Percentiles rank a stretch among this genome's conserved stretches.
phyloP scores from a whole-genome alignment of 2,329 filamentous ascomycete species.

The Trichoderma semiorbis region DNA sequence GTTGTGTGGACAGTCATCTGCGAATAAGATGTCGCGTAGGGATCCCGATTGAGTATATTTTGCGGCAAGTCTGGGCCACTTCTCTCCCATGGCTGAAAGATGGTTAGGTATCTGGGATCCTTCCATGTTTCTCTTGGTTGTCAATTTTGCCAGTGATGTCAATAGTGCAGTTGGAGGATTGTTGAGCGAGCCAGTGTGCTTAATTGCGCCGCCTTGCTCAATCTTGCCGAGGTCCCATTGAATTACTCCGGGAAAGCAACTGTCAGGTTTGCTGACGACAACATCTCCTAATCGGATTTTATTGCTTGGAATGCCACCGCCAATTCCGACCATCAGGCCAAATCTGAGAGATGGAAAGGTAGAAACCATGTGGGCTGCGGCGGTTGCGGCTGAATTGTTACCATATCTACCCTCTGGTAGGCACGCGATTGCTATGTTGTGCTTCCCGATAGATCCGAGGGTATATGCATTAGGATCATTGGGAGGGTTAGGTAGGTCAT shows the following conservation, averaged over 20 bases:
- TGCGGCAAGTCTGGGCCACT: neutral
- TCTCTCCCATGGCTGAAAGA: neutral
- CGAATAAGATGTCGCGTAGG: neutral
- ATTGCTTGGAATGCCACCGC: constrained; percentile 19
- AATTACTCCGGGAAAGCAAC: constrained; percentile 4
- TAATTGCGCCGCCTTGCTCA: neutral
- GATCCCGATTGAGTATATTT: neutral
- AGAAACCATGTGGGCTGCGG: constrained; percentile 30
- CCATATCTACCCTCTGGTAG: constrained; percentile 32
- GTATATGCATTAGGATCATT: constrained; percentile 24
- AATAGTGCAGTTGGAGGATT: neutral
- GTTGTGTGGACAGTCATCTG: too few species aligned
- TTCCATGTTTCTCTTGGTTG: neutral
- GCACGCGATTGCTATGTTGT: constrained; percentile 31
- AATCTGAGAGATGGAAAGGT: constrained; percentile 29
- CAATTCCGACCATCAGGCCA: constrained; percentile 23
- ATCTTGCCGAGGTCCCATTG: constrained; percentile 18
- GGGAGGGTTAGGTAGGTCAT: neutral
- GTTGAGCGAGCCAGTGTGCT: neutral
- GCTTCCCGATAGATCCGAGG: constrained; percentile 25
- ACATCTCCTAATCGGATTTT: constrained; percentile 22
- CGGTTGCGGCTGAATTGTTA: constrained; percentile 27
- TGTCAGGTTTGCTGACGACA: constrained; percentile 15
- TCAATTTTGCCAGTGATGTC: neutral
- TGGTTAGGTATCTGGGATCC: neutral